A percentile compares a stretch with the other conserved stretches of the same genome.
These are phyloP conservation scores for Vigna reflexopilosa DNA, from an alignment of 306 rosid species.

Conservation along the genomic window DNA sequence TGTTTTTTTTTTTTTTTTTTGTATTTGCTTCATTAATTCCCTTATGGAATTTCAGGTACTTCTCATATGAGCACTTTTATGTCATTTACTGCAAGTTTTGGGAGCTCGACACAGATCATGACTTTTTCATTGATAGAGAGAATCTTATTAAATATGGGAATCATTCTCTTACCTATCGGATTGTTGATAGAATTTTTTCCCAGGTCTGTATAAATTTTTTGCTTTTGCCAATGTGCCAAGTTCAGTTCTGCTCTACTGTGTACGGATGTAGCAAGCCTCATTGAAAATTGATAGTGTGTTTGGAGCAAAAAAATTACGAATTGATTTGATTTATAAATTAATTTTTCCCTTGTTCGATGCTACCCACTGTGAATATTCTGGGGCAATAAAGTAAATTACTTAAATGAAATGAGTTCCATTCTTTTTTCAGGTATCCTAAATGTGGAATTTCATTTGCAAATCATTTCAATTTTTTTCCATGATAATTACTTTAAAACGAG, in stretches of 20 bases:
- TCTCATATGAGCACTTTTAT: slow-evolving; percentile 98
- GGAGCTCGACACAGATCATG: slow-evolving; percentile 99
- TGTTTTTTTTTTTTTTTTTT: background rate
- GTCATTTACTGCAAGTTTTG: slow-evolving; percentile 99
- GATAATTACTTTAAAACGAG: slow-evolving; percentile 11
- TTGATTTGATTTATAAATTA: slow-evolving; percentile 24
- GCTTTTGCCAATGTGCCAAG: slow-evolving; percentile 7
- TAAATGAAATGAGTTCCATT: background rate
- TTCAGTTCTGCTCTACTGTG: slow-evolving; percentile 35
- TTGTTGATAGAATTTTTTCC: slow-evolving; percentile 98
- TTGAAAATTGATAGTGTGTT: slow-evolving; percentile 32
- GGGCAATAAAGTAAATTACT: slow-evolving; percentile 1
- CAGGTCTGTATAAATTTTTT: slow-evolving; percentile 74
- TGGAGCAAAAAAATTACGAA: slow-evolving; percentile 21
- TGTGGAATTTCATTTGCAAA: slow-evolving; percentile 28
- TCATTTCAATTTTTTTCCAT: background rate
- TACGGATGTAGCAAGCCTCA: background rate
- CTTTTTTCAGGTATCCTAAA: slow-evolving; percentile 34
- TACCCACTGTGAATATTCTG: slow-evolving; percentile 1
- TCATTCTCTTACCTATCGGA: slow-evolving; percentile 98
- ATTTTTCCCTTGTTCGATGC: background rate
- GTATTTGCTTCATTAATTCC: slow-evolving; percentile 31
- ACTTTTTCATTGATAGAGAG: slow-evolving; percentile 95
- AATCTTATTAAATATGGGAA: slow-evolving; percentile 99
- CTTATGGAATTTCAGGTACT: slow-evolving; percentile 61